Evolutionary conservation across 2,329 filamentous ascomycete genomes (phyloP), one percentile per base, ranked within the genome.

Genomic region (Arthrobotrys conoides): DNA sequence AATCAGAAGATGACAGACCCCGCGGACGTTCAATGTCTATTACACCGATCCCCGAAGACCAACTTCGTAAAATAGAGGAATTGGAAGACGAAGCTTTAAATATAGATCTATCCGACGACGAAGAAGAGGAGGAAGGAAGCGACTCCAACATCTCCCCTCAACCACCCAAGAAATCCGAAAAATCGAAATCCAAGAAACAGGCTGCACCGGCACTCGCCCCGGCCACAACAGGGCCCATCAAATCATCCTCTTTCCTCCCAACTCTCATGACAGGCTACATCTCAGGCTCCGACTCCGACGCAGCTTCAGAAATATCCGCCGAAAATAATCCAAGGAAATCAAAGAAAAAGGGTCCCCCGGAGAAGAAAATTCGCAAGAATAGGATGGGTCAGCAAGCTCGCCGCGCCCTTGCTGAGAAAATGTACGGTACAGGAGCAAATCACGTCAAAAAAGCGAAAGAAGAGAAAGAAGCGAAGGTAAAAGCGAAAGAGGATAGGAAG

Each of bases 241-340:
- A 69, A 63, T 41, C 68, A 3, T 89, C 91, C 0, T 89, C 89
- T 0, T 93, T 94, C 83, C 85, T 96, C 1, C 93, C 93, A 0
- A 90, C 90, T 0, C 88, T 96, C 16, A 93, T 93, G 88, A 91
- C 90, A 20, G 92, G 92, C 71, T 96, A 95, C 85, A 88, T 93
- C 82, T 93, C 92, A 1, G 92, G 91, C 57, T 92, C 91, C 0
- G 91, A 92, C 80, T 86, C 92, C 22, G 92, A 93, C 66, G 85
- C 86, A 46, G 83, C 86, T 5, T 85, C 86, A 14, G 82, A 83
- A 18, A 84, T 87, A 1, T 88, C 88, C 5, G 86, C 86, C 3
- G 1, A 65, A 24, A 48, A 84, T 87, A 80, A 67, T 18, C 36
- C 51, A 44, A 65, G 71, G 16, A 71, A 59, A 41, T 41, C 38